Conservation (phyloP, 108 stramenopile genomes). For the Nannochloropsis oceanica region DNA sequence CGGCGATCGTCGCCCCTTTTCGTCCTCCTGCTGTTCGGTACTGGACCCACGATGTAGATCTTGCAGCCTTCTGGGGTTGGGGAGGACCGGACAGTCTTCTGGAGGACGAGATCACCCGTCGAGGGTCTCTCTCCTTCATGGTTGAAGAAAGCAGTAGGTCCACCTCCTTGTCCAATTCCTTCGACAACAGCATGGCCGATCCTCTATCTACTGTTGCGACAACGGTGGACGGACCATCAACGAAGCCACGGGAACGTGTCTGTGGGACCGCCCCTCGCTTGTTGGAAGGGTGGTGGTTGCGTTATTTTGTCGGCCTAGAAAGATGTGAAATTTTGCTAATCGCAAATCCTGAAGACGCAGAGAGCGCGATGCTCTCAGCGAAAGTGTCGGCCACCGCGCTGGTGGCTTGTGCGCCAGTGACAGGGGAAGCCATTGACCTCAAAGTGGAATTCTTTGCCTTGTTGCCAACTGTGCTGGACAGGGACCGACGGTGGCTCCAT, state of each 20-base stretch:
- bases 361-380: neutral
- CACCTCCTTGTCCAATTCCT: neutral
- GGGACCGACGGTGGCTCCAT: neutral
- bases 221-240: neutral
- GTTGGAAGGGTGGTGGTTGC: neutral
- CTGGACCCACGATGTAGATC: neutral
- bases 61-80: neutral
- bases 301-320: neutral
- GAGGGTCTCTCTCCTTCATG: neutral
- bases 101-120: neutral
- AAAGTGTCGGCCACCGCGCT: neutral
- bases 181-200: too few relatives aligned
- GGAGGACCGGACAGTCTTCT: neutral
- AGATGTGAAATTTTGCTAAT: neutral
- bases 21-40: neutral
- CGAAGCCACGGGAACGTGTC: neutral
- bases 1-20: neutral
- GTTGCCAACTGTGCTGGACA: neutral
- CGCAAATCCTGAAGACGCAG: neutral
- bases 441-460: neutral
- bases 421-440: neutral
- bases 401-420: neutral
- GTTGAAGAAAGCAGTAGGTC: neutral
- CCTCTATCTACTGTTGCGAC: neutral
- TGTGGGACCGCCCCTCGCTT: neutral